phyloP scores from a whole-genome alignment of 495 filamentous ascomycete genomes.

The Thermothielavioides terrestris region DNA sequence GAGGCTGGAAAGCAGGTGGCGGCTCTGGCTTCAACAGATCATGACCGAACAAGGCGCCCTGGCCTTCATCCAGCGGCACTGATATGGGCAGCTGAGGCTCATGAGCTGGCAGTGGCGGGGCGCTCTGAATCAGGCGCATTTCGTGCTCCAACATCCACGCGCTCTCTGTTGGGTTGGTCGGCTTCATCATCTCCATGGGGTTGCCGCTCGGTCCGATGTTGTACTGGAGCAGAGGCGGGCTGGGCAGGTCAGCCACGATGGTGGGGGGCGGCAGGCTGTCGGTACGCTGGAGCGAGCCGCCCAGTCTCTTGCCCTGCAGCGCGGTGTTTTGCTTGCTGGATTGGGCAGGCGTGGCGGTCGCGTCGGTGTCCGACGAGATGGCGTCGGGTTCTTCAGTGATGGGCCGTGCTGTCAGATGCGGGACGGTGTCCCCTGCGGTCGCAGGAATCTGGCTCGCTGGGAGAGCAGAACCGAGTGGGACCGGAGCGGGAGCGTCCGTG shows the following conservation, averaged over 20 bases:
- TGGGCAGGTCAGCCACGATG: slow-evolving; percentile 26
- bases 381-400: slow-evolving; percentile 12
- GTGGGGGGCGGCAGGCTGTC: slow-evolving; percentile 24
- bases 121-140: slow-evolving; percentile 33
- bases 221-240: slow-evolving; percentile 11
- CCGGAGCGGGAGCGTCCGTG: neutral
- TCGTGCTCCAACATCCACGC: slow-evolving; percentile 31
- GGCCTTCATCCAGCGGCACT: neutral
- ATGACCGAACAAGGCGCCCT: neutral
- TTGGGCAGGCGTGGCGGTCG: slow-evolving; percentile 14
- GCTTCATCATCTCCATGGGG: slow-evolving; percentile 40
- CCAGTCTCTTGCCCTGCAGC: slow-evolving; percentile 6
- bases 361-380: slow-evolving; percentile 16
- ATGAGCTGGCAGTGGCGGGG: slow-evolving; percentile 20
- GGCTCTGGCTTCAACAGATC: neutral
- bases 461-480: slow-evolving; percentile 11
- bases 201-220: slow-evolving; percentile 20
- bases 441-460: slow-evolving; percentile 7
- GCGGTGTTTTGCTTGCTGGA: slow-evolving; percentile 14
- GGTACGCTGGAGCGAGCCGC: slow-evolving; percentile 17
- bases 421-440: neutral
- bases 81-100: neutral
- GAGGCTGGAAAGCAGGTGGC: slow-evolving; percentile 1
- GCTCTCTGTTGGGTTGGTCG: slow-evolving; percentile 33
- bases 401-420: neutral